Evolutionary conservation across 768 basidiomycete genomes (phyloP), one percentile per base, ranked within the genome.

Genomic region (Mycena venus): DNA sequence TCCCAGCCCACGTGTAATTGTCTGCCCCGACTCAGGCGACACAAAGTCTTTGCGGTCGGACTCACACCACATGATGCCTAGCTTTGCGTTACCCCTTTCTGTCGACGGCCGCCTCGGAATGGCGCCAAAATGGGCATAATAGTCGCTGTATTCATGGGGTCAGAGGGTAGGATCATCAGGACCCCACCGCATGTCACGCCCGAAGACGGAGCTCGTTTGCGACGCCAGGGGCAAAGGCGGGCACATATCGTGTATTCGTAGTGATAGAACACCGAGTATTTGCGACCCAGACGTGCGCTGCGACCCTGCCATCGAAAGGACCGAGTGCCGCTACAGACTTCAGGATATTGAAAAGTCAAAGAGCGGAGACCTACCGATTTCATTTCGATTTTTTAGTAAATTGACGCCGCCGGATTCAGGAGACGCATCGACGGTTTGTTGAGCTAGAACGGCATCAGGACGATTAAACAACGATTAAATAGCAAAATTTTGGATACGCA

Each of bases 181-280:
- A 4, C 70, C 70, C 9, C 55, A 71, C 21, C 70, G 70, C 40
- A 71, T n/a, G 42, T 71, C 70, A 3, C 11, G 1, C n/a, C 11
- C 70, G 67, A 9, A 71, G 31, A 14, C 4, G 17, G 1, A 64
- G 3, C 1, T 29, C n/a, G 14, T 64, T 4, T 49, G 19, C 19
- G 10, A 21, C n/a, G n/a, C n/a, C 53, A 9, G 53, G n/a, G 4
- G 53, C 14, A 14, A 56, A 19, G 12, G 29, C 31, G 29, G 27
- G 27, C 6, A 31, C 15, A 29, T 32, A 32, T 27, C 6, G 14
- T 2, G 53, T 19, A 19, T 56, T 29, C 17, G 53, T 31, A 6
- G 53, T 56, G 29, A 56, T 32, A 21, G 31, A 32, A 32, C 27
- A 56, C 12, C 29, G 5, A 5, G 15, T 31, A 19, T 29, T n/a